A percentile compares a stretch with the other conserved stretches of the same genome.
Conservation (phyloP, 176 grass and related monocot species). For the Tuctoria greenei region DNA sequence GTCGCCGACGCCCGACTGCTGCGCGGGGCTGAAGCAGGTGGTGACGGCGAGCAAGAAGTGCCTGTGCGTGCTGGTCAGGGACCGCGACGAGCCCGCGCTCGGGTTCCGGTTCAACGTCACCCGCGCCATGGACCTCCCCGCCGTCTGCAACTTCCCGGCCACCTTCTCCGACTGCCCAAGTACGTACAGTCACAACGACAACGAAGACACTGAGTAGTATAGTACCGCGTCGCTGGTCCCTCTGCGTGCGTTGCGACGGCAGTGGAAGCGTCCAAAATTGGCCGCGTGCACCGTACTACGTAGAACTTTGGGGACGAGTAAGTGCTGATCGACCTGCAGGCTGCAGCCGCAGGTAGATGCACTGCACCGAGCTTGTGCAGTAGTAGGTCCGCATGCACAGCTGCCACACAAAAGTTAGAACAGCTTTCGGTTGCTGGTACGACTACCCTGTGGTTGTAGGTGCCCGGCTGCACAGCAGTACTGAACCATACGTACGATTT, state of each 20-base stretch:
- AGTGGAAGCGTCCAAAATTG: no score
- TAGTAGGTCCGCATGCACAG: no score
- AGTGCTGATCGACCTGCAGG: neutral
- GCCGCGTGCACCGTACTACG: no score
- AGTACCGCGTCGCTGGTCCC: no score
- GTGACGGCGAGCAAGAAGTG: constrained; percentile 53
- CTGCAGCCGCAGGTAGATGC: neutral
- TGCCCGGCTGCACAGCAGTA: no score
- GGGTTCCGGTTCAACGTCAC: constrained; percentile 78
- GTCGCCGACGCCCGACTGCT: constrained; percentile 81
- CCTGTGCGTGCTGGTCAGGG: constrained; percentile 75
- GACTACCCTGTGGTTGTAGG: no score
- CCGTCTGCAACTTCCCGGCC: constrained; percentile 27
- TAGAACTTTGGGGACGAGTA: neutral
- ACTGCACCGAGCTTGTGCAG: no score
- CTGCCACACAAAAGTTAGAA: no score
- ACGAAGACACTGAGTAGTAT: no score
- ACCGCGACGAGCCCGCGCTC: constrained; percentile 69
- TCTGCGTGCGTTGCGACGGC: no score
- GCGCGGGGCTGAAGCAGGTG: constrained; percentile 58
- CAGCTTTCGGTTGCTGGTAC: no score
- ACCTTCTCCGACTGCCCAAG: constrained; percentile 76
- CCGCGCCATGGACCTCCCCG: constrained; percentile 57
- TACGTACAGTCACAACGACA: constrained; percentile 13
- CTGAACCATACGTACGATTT: no score